Base-by-base conservation (phyloP, 2,329 filamentous ascomycete species). In the Diaporthe eres region DNA sequence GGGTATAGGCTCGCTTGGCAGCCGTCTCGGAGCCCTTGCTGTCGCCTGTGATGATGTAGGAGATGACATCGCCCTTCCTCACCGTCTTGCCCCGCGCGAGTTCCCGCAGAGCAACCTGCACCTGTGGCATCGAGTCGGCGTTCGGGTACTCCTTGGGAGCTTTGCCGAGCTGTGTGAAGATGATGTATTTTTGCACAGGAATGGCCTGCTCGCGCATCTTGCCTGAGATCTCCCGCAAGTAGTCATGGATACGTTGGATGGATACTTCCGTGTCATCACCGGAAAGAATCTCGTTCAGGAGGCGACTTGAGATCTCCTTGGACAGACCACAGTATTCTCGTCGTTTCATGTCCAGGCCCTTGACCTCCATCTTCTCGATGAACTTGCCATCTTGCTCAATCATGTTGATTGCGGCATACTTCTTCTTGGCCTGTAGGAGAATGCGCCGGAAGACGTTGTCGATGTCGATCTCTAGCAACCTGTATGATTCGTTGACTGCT, bases 111-210 rank as follows among this genome's bases (percentile, higher is more conserved):
- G 97, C 97, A 9, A 99, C 97, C 83, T 99, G 97, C 1, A 98
- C 96, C 75, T 98, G 96, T 4, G 97, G 97, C 97, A 99, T 98
- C 55, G 92, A 94, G 82, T 96, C 95, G 72, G 93, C 94, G 82
- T 98, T 98, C 72, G 96, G 96, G 81, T 99, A 99, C 78, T 98
- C 96, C 78, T 93, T 93, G 2, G 97, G 97, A 47, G 93, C 91
- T 83, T 99, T 99, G 79, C 97, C 97, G 74, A 99, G 94, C 88
- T 98, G 97, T 10, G 96, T 98, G 85, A 95, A 98, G 83, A 99
- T 99, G 80, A 96, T 97, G 86, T 98, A 99, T 87, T 98, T 98
- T 80, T 93, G 92, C 5, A 91, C 87, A 0, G 95, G 94, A 60
- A 98, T 89, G 15, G 88, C 85, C 79, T 92, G 92, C 79, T 94